Evolutionary conservation across 2,329 filamentous ascomycete genomes (phyloP).

Genomic region (Neonectria neomacrospora): DNA sequence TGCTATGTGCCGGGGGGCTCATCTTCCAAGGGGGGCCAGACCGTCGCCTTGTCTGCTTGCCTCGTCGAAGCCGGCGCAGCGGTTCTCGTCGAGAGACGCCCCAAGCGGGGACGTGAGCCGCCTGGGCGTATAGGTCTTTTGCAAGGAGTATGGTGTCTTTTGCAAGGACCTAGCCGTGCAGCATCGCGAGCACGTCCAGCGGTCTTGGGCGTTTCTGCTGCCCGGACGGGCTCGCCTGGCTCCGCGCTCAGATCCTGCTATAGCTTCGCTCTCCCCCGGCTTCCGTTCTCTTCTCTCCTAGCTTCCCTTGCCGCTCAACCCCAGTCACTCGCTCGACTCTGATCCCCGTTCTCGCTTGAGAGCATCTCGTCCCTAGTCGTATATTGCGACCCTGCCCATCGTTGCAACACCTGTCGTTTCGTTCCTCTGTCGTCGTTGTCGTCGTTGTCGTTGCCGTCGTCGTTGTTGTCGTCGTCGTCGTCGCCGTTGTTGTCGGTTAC

Average conservation of each 20-base stretch:
- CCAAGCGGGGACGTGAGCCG: constrained; percentile 21
- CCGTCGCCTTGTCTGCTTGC: background rate
- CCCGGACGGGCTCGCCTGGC: background rate
- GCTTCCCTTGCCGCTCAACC: constrained; percentile 13
- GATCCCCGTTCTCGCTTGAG: constrained; percentile 8
- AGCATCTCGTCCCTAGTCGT: constrained; percentile 10
- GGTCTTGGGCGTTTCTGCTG: constrained; percentile 2
- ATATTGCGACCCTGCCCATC: constrained; percentile 24
- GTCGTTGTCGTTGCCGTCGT: background rate
- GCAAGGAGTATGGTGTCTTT: constrained; percentile 14
- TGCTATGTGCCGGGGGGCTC: constrained; percentile 30
- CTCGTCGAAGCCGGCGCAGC: constrained; percentile 8
- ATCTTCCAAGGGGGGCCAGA: background rate
- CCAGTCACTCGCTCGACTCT: constrained; percentile 32
- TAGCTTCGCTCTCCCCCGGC: constrained; percentile 41
- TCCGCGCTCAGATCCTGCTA: constrained; percentile 31
- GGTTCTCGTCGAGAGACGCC: constrained; percentile 40
- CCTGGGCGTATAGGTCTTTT: background rate
- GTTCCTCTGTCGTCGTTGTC: constrained; percentile 34
- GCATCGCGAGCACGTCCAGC: constrained; percentile 9
- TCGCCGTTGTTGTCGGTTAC: constrained; percentile 13
- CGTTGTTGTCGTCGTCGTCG: background rate
- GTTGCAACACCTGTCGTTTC: constrained; percentile 13
- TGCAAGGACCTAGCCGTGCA: constrained; percentile 15
- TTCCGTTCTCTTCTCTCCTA: constrained; percentile 4